Percentiles rank a stretch among this genome's conserved stretches.
These are phyloP conservation scores for Stenocarpella maydis DNA, from an alignment of 2,329 filamentous ascomycete species.

Conservation along the genomic window DNA sequence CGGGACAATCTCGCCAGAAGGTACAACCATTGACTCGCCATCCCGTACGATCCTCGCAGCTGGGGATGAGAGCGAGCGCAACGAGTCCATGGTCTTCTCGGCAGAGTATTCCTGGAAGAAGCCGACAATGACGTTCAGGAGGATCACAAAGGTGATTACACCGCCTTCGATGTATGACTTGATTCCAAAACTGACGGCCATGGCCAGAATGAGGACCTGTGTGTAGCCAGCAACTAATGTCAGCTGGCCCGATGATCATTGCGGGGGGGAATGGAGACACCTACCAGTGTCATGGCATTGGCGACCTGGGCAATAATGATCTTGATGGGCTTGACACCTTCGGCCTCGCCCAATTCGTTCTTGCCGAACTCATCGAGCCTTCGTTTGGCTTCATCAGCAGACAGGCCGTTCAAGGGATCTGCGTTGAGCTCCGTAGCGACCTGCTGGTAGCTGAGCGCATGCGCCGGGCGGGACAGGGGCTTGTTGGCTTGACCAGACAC, in stretches of 20 bases:
- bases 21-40: conserved; percentile 56
- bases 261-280: conserved; percentile 23
- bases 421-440: background rate
- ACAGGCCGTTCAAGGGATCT: background rate
- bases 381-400: background rate
- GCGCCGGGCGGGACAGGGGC: background rate
- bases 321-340: background rate
- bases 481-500: background rate
- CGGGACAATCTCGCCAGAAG: conserved; percentile 61
- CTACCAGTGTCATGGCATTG: conserved; percentile 69
- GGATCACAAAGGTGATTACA: conserved; percentile 59
- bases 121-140: conserved; percentile 61
- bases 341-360: background rate
- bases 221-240: background rate
- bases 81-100: conserved; percentile 62
- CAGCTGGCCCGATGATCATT: conserved; percentile 12
- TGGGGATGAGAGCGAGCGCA: conserved; percentile 58
- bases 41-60: conserved; percentile 59
- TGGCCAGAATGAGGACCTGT: conserved; percentile 55
- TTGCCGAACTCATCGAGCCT: conserved; percentile 1
- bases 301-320: conserved; percentile 60
- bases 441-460: background rate
- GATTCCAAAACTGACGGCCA: conserved; percentile 60
- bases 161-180: conserved; percentile 62
- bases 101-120: conserved; percentile 63